Evolutionary conservation across 148 eudicot genomes (phyloP), one percentile per base, ranked within the genome.

Genomic region (Chenopodium berlandieri): DNA sequence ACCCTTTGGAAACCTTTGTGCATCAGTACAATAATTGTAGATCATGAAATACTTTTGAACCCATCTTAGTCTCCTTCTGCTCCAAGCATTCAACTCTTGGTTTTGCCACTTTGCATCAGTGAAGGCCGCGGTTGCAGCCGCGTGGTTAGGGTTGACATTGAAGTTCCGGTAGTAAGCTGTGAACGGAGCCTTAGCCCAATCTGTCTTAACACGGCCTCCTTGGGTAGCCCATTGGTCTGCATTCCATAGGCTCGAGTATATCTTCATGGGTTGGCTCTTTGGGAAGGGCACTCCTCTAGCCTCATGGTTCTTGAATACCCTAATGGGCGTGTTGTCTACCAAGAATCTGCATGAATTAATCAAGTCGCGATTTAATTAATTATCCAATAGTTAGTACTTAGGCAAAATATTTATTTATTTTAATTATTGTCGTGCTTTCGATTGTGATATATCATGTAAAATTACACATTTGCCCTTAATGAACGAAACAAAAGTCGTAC

Each of bases 191-290:
- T 86, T 87, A 1, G 88, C 32, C 93, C 93, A 90, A 17, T 90
- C 91, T 4, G 93, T 89, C 83, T 90, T 90, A 11, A 90, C 84
- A 9, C 85, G 73, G 1, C 93, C 93, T 0, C 93, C 93, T 86
- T 88, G 88, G 1, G 93, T 90, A 22, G 93, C 93, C 93, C 93
- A 90, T 71, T 90, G 91, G 76, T 90, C 91, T 1, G 93, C 93
- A 9, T 89, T 90, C 93, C 93, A 90, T 2, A 90, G 83, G 79
- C 91, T 90, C 10, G 93, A 90, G 89, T 90, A 90, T 19, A 90
- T 87, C 79, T 70, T 90, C 93, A 90, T 90, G 22, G 93, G 90
- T 25, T 90, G 91, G 68, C 69, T 87, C 82, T 90, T 90, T 31
- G 93, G 93, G 83, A 90, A 90, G 7, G 91, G 81, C 32, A 90